Evolutionary conservation across 2,329 filamentous ascomycete genomes (phyloP), one percentile per base, ranked within the genome.

Genomic region (Amphichorda felina): DNA sequence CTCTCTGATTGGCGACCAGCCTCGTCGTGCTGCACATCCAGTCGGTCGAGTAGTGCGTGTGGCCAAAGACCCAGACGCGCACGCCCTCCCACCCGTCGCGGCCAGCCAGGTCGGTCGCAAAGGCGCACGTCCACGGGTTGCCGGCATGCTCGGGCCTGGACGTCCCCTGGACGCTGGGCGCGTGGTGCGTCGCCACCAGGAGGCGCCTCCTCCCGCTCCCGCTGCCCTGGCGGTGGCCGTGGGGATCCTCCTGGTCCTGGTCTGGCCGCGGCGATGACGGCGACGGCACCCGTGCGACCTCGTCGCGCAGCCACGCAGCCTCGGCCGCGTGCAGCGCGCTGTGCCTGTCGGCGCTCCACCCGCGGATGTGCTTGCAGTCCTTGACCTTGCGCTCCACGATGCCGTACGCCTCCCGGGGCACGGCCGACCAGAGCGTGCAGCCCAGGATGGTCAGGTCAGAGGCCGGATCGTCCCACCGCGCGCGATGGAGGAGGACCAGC

Each of bases 181-280:
- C 70, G 44, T 78, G 72, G 36, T 77, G 70, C 1, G 71, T 77
- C 0, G 67, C 60, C 0, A 78, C 60, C 0, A 78, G 39, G 5
- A 75, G 36, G 28, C 33, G 43, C 33, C 49, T 42, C 21, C 21
- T 40, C 2, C 34, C 37, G 13, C 42, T 39, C n/a, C n/a, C n/a
- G n/a, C n/a, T n/a, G n/a, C n/a, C n/a, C n/a, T n/a, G n/a, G n/a
- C n/a, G n/a, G n/a, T n/a, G n/a, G n/a, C n/a, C n/a, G n/a, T n/a
- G n/a, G n/a, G n/a, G n/a, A n/a, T n/a, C n/a, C n/a, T 27, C 45
- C 6, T 14, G 11, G 26, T 14, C 26, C 13, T 28, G 6, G 6
- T 28, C 26, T 28, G 5, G 41, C 25, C 38, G 39, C 24, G 43
- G 41, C 3, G 34, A 2, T 4, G 38, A 35, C 4, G 41, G 31